Percentiles rank a stretch among this genome's conserved stretches.
Evolutionary conservation across 169 alveolate genomes (phyloP).

Genomic region (Plasmodium malariae): DNA sequence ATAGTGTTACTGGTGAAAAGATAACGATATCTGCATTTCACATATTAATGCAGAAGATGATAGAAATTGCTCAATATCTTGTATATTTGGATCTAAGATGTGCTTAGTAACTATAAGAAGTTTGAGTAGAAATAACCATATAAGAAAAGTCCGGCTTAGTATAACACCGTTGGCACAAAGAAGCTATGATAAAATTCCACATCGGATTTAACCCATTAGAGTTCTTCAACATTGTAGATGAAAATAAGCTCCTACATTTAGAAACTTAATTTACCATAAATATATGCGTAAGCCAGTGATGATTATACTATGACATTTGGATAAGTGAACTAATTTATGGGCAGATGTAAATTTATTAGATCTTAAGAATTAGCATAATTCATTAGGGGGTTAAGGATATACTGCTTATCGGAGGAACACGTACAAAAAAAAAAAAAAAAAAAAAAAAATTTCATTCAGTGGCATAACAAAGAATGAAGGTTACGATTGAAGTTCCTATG

Average conservation of each 20-base stretch:
- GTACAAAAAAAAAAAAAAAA: constrained; percentile 1
- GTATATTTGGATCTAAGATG: constrained; percentile 20
- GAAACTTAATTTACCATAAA: constrained; percentile 8
- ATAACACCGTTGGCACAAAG: constrained; percentile 15
- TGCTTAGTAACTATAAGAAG: constrained; percentile 22
- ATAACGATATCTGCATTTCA: neutral
- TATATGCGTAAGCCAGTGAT: neutral
- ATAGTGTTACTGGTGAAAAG: constrained; percentile 13
- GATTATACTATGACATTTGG: neutral
- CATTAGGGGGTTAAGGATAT: neutral
- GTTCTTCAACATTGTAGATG: neutral
- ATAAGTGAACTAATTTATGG: neutral
- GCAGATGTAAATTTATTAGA: neutral
- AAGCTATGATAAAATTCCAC: neutral
- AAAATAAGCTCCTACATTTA: neutral
- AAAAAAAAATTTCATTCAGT: constrained; percentile 31
- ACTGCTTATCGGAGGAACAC: neutral
- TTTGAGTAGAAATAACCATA: constrained; percentile 16
- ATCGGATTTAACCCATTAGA: constrained; percentile 1
- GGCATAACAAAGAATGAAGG: constrained; percentile 27
- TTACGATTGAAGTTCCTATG: constrained; percentile 46
- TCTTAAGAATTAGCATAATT: neutral
- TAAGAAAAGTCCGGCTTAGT: constrained; percentile 6
- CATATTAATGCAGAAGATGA: constrained; percentile 1
- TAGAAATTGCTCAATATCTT: constrained; percentile 15